Base-by-base conservation (phyloP, 1,284 basidiomycete genomes). In the Ceratorhiza oryzae-sativae region DNA sequence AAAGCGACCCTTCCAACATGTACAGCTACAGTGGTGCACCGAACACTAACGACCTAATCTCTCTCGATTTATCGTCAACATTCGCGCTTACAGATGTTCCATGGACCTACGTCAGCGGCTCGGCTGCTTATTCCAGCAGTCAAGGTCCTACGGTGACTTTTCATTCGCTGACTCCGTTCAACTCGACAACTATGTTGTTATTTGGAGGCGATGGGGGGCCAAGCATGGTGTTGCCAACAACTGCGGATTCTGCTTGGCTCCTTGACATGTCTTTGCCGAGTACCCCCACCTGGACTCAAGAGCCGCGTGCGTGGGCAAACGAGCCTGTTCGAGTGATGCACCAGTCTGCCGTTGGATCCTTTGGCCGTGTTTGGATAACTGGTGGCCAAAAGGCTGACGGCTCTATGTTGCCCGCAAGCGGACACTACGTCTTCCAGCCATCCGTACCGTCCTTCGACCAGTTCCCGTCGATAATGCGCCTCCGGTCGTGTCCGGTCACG, bases 331-430 rank as follows among this genome's bases (percentile, higher is more conserved):
- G 93, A 41, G 86, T 92, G 45, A 88, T 92, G 32, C 87, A 88
- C 76, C 92, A 94, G 77, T 81, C 89, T 1, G 82, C 85, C 1
- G 84, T 86, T 6, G 75, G 82, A 0, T 76, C 77, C 15, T 76
- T 76, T 5, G 85, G 83, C 3, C 79, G 81, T 77, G 82, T 90
- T 3, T 90, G 85, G 79, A 83, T 95, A 32, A 84, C 91, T 49
- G 93, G 93, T 1, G 93, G 93, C 3, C 85, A 90, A 80, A 88
- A 85, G 75, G 86, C 87, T 10, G 93, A 95, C 78, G 91, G 87
- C n/a, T 94, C 92, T 9, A 82, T 83, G 3, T 81, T 81, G 55
- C 85, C 83, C 0, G 88, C 90, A 76, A 82, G 84, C 9, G 87
- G 90, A 51, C 85, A 90, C 73, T 93, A 87, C 77, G 79, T 85